Base-by-base conservation (phyloP, 257 asterid genomes). In the Solanum piurae region DNA sequence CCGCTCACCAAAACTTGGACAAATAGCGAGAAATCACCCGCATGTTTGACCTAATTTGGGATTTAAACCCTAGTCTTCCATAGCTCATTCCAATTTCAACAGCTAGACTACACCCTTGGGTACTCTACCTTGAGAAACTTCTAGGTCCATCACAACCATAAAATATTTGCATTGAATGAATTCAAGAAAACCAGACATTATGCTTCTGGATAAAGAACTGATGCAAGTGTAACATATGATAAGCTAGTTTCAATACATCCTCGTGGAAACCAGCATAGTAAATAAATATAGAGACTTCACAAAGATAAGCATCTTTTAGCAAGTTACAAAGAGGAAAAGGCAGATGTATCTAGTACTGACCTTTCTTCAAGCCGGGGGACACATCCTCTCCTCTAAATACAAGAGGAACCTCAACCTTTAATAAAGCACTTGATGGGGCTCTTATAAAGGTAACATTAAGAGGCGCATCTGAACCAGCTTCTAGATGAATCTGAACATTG, bases 391-490 rank as follows among this genome's bases (percentile, higher is more conserved):
- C 98, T 83, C 94, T 91, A 89, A 90, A 95, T 8, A 94, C 93
- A 44, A 95, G 94, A 88, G 99, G 98, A 88, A 96, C 93, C n/a
- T 95, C 97, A 75, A 96, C 98, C 89, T 91, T 93, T 72, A 93
- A 88, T 69, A 89, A 88, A 83, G 94, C 96, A 89, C 88, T 93
- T 60, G 99, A 89, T 40, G 98, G 99, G 86, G 99, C 99, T 91
- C 99, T 91, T 85, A 97, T 94, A 91, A 97, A 97, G 12, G 99
- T 96, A 73, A 95, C 94, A 88, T 96, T 95, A 58, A 96, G 98
- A 88, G 95, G 94, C 5, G 95, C 94, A 88, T 96, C 98, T 25
- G 97, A 90, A 86, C 95, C 96, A 27, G 98, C 90, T 89, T 97
- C 97, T 84, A 93, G 92, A 91, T 97, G 99, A 89, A 97, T 93